A percentile compares a stretch with the other conserved stretches of the same genome.
phyloP scores from a whole-genome alignment of 2,329 filamentous ascomycete genomes.

The Cladosporium austrohemisphaericum region DNA sequence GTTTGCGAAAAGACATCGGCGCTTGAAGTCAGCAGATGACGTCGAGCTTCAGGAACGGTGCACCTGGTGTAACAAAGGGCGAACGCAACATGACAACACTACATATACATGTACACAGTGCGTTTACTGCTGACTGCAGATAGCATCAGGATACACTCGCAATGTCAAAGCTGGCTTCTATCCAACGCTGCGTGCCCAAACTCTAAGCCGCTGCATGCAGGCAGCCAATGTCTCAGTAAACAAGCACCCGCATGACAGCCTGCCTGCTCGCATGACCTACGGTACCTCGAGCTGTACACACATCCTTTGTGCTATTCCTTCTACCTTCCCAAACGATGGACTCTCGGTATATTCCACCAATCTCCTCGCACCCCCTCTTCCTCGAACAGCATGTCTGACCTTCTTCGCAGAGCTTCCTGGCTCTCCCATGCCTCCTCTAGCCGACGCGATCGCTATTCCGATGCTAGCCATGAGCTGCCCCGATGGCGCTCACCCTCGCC shows the following conservation, averaged over 20 bases:
- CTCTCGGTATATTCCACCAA: background rate
- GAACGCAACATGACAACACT: too few species aligned
- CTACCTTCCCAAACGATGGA: conserved; percentile 1
- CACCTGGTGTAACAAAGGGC: too few species aligned
- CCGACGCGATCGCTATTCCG: conserved; percentile 12
- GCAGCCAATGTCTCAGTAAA: conserved; percentile 10
- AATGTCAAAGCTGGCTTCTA: too few species aligned
- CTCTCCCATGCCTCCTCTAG: conserved; percentile 25
- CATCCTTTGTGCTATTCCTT: background rate
- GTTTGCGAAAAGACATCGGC: too few species aligned
- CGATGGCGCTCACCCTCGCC: conserved; percentile 34
- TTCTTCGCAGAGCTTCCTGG: conserved; percentile 27
- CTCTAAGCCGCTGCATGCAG: too few species aligned
- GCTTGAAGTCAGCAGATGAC: too few species aligned
- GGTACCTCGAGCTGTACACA: background rate
- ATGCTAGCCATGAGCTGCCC: conserved; percentile 27
- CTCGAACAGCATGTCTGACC: conserved; percentile 17
- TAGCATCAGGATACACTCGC: too few species aligned
- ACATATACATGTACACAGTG: too few species aligned
- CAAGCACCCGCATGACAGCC: conserved; percentile 8
- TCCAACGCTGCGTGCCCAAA: too few species aligned
- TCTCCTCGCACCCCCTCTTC: background rate
- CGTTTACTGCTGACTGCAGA: too few species aligned
- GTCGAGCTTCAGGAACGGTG: too few species aligned
- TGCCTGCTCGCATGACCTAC: conserved; percentile 7